Percentiles rank a stretch among this genome's conserved stretches.
These are phyloP conservation scores for Centella asiatica DNA, from an alignment of 129 eudicot genomes.

Conservation along the genomic window DNA sequence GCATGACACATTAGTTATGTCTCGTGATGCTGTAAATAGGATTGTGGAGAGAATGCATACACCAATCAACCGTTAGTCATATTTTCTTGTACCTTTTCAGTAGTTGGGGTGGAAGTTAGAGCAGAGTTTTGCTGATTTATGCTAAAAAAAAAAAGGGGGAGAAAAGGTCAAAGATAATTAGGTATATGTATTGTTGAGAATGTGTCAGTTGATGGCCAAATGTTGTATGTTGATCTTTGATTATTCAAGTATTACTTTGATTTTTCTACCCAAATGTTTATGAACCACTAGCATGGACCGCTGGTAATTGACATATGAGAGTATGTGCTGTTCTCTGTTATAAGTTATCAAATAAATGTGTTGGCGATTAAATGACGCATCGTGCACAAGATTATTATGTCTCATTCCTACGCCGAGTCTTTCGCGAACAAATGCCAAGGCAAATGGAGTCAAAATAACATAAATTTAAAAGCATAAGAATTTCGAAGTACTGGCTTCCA, in stretches of 20 bases:
- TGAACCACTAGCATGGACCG: slow-evolving; percentile 10
- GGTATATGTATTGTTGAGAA: background rate
- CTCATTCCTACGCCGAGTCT: too few species aligned
- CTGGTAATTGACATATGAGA: slow-evolving; percentile 5
- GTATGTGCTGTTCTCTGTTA: slow-evolving; percentile 10
- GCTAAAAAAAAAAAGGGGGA: background rate
- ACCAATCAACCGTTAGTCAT: slow-evolving; percentile 49
- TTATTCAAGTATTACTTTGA: slow-evolving; percentile 1
- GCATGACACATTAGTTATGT: slow-evolving; percentile 84
- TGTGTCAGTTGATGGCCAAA: too few species aligned
- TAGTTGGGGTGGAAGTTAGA: background rate
- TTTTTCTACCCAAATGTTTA: slow-evolving; percentile 4
- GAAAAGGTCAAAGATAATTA: background rate
- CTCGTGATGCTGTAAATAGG: slow-evolving; percentile 64
- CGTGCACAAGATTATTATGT: too few species aligned
- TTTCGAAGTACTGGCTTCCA: too few species aligned
- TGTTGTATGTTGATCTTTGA: too few species aligned
- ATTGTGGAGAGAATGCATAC: too few species aligned
- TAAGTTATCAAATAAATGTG: background rate
- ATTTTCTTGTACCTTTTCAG: background rate
- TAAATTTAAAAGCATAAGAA: too few species aligned
- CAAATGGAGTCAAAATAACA: too few species aligned
- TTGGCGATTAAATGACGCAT: too few species aligned
- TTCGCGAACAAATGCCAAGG: too few species aligned
- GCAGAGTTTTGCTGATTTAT: background rate